A percentile compares a stretch with the other conserved stretches of the same genome.
phyloP scores from a whole-genome alignment of 2,329 filamentous ascomycete genomes.

The Phoma sp. region DNA sequence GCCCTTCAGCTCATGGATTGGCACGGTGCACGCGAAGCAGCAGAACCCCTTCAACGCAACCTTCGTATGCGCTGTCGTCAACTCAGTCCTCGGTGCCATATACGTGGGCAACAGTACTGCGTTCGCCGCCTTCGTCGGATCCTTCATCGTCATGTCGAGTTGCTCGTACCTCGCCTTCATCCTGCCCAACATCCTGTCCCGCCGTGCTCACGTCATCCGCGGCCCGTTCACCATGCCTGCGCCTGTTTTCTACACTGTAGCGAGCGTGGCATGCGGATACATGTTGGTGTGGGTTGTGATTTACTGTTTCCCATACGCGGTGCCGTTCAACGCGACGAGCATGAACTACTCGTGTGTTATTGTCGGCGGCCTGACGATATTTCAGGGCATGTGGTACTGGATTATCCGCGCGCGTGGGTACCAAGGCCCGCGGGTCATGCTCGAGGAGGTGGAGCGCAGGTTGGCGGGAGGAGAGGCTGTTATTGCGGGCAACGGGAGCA shows the following conservation, averaged over 20 bases:
- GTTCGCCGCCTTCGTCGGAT: slow-evolving; percentile 71
- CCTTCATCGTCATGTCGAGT: slow-evolving; percentile 63
- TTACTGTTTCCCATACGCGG: slow-evolving; percentile 64
- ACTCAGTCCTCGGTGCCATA: slow-evolving; percentile 67
- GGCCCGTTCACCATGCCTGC: slow-evolving; percentile 65
- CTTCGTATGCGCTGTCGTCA: slow-evolving; percentile 57
- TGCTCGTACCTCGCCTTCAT: slow-evolving; percentile 70
- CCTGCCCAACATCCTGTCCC: slow-evolving; percentile 55
- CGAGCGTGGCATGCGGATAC: slow-evolving; percentile 62
- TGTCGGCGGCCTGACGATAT: slow-evolving; percentile 60
- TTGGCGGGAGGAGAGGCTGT: slow-evolving; percentile 20
- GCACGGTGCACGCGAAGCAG: slow-evolving; percentile 55
- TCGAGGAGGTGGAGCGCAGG: slow-evolving; percentile 31
- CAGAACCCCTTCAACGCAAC: slow-evolving; percentile 65
- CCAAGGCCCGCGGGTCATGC: slow-evolving; percentile 44
- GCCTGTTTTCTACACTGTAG: slow-evolving; percentile 55
- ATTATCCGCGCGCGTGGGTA: slow-evolving; percentile 51
- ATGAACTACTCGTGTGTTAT: slow-evolving; percentile 66
- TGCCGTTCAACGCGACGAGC: slow-evolving; percentile 54
- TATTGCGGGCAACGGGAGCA: not conserved
- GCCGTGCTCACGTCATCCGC: slow-evolving; percentile 55
- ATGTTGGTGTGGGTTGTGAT: slow-evolving; percentile 69
- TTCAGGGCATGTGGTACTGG: slow-evolving; percentile 56
- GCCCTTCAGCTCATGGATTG: slow-evolving; percentile 59
- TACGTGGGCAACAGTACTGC: slow-evolving; percentile 72